Percentiles rank a stretch among this genome's conserved stretches.
phyloP scores from a whole-genome alignment of 2,329 filamentous ascomycete genomes.

The Atkinsonella hypoxylon region DNA sequence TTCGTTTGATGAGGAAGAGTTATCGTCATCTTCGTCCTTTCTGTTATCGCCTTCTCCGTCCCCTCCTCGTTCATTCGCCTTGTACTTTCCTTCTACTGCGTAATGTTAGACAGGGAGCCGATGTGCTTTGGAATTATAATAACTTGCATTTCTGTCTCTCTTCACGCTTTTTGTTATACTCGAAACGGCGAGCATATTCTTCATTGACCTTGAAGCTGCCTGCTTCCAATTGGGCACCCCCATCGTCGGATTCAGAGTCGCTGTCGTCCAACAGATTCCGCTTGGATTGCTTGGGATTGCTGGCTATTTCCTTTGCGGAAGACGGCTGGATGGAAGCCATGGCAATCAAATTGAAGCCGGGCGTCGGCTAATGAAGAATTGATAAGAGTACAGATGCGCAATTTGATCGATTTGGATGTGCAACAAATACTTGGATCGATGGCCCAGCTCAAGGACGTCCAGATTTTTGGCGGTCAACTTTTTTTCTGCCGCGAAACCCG shows the following conservation, averaged over 20 bases:
- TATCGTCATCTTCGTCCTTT: conserved; percentile 37
- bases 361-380: too few species aligned
- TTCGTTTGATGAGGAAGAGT: conserved; percentile 62
- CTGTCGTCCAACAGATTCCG: conserved; percentile 44
- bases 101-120: conserved; percentile 6
- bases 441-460: background rate
- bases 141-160: conserved; percentile 59
- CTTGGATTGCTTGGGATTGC: conserved; percentile 25
- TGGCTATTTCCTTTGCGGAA: conserved; percentile 8
- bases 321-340: conserved; percentile 8
- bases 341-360: background rate
- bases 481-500: conserved; percentile 11
- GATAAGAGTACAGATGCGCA: too few species aligned
- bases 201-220: conserved; percentile 70
- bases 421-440: background rate
- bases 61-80: conserved; percentile 29
- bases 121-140: background rate
- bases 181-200: conserved; percentile 79
- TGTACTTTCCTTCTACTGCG: conserved; percentile 79
- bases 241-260: conserved; percentile 38
- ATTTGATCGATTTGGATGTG: too few species aligned
- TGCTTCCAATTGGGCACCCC: conserved; percentile 26
- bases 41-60: conserved; percentile 14
- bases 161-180: conserved; percentile 95
- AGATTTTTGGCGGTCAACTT: conserved; percentile 22